Evolutionary conservation across 768 basidiomycete species (phyloP).

Genomic region (Trametes cinnabarina): DNA sequence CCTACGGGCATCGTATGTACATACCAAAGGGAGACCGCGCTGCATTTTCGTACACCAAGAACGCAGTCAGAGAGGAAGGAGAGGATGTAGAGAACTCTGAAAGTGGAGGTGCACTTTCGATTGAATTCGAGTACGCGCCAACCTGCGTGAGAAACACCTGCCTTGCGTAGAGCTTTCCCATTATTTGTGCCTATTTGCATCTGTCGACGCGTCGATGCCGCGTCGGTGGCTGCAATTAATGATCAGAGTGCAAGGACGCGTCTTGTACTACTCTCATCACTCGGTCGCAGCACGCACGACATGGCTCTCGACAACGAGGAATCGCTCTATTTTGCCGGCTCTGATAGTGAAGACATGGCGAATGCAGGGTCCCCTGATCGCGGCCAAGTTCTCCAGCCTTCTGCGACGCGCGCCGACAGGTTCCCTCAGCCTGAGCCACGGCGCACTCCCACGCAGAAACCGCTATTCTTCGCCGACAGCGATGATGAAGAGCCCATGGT

Average conservation of each 20-base stretch:
- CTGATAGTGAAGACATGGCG: conserved; percentile 45
- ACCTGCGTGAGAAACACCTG: conserved; percentile 6
- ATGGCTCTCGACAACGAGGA: conserved; percentile 23
- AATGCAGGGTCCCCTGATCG: conserved; percentile 12
- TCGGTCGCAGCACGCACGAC: neutral
- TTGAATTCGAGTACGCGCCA: conserved; percentile 13
- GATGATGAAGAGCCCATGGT: conserved; percentile 39
- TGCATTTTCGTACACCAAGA: conserved; percentile 59
- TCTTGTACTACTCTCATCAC: neutral
- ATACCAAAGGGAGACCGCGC: conserved; percentile 76
- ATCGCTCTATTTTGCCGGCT: conserved; percentile 57
- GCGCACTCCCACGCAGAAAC: conserved; percentile 22
- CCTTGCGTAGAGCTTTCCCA: neutral
- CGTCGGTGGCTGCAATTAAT: conserved; percentile 24
- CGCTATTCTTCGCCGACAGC: conserved; percentile 43
- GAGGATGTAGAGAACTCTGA: neutral
- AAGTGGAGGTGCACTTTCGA: conserved; percentile 4
- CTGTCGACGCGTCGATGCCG: conserved; percentile 23
- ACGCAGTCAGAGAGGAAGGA: neutral
- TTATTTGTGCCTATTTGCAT: conserved; percentile 2
- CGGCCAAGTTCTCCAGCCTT: neutral
- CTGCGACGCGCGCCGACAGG: neutral
- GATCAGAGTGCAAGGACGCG: conserved; percentile 9
- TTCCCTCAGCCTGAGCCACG: neutral
- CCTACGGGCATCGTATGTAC: neutral